Percentiles rank a stretch among this genome's conserved stretches.
Conservation (phyloP, 257 asterid species). For the Capsicum chinense region DNA sequence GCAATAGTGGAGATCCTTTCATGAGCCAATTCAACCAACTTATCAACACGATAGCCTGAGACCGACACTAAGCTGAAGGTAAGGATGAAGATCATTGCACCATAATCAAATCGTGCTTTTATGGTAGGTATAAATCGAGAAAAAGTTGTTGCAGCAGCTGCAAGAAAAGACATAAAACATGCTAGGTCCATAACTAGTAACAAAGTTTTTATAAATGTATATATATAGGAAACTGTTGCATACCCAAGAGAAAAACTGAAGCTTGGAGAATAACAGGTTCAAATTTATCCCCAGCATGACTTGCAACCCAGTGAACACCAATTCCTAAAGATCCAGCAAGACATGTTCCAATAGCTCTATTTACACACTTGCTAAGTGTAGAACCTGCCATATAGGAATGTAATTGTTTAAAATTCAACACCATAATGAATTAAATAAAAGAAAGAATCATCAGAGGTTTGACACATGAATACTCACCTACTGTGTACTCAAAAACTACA, state of each 20-base stretch:
- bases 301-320: slow-evolving; percentile 93
- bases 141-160: slow-evolving; percentile 84
- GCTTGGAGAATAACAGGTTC: slow-evolving; percentile 72
- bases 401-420: background rate
- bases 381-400: slow-evolving; percentile 53
- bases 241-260: slow-evolving; percentile 79
- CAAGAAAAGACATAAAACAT: slow-evolving; percentile 32
- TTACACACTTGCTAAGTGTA: slow-evolving; percentile 65
- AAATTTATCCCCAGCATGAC: slow-evolving; percentile 56
- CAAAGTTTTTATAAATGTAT: background rate
- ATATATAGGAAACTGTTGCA: background rate
- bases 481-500: slow-evolving; percentile 78
- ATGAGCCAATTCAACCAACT: slow-evolving; percentile 70
- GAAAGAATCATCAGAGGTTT: background rate
- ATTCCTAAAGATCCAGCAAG: slow-evolving; percentile 78
- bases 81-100: slow-evolving; percentile 79
- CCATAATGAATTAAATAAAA: background rate
- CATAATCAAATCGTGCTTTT: slow-evolving; percentile 79
- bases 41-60: slow-evolving; percentile 82
- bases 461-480: slow-evolving; percentile 50
- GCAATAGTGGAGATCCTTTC: slow-evolving; percentile 71
- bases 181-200: background rate
- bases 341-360: slow-evolving; percentile 64
- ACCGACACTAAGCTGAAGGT: slow-evolving; percentile 86
- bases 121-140: slow-evolving; percentile 79